A percentile compares a stretch with the other conserved stretches of the same genome.
Evolutionary conservation across 495 filamentous ascomycete species (phyloP).

Genomic region (Aspergillus heteromorphus): DNA sequence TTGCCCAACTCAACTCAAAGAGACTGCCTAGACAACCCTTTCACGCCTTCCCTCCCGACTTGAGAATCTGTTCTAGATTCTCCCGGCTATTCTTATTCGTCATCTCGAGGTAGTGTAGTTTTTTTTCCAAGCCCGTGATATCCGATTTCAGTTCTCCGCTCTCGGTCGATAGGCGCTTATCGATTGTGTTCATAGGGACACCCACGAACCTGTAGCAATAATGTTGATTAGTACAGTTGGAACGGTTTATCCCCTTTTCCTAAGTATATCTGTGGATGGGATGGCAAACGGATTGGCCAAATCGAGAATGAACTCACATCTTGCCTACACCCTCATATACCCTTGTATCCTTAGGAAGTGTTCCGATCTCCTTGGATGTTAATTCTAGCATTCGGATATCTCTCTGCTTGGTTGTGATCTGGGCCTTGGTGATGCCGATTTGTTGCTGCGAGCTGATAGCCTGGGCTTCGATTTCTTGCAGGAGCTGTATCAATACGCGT

Average conservation of each 20-base stretch:
- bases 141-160: conserved; percentile 70
- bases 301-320: conserved; percentile 59
- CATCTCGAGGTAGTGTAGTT: conserved; percentile 88
- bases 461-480: conserved; percentile 90
- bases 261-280: too few relatives aligned
- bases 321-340: conserved; percentile 96
- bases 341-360: conserved; percentile 70
- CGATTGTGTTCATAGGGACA: conserved; percentile 64
- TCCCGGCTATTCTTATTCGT: conserved; percentile 89
- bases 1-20: background rate
- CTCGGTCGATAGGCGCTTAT: conserved; percentile 71
- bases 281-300: too few relatives aligned
- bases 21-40: background rate
- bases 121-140: conserved; percentile 75
- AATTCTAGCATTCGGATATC: conserved; percentile 86
- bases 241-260: too few relatives aligned
- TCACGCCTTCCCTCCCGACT: conserved; percentile 43
- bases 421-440: conserved; percentile 78
- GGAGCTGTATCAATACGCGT: conserved; percentile 53
- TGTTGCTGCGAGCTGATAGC: conserved; percentile 86
- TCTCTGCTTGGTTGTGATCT: conserved; percentile 80
- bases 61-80: conserved; percentile 81
- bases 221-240: background rate
- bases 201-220: conserved; percentile 71
- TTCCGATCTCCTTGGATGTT: conserved; percentile 73